These are phyloP conservation scores for Leptodermis oblonga DNA, from an alignment of 257 asterid genomes.

Conservation along the genomic window DNA sequence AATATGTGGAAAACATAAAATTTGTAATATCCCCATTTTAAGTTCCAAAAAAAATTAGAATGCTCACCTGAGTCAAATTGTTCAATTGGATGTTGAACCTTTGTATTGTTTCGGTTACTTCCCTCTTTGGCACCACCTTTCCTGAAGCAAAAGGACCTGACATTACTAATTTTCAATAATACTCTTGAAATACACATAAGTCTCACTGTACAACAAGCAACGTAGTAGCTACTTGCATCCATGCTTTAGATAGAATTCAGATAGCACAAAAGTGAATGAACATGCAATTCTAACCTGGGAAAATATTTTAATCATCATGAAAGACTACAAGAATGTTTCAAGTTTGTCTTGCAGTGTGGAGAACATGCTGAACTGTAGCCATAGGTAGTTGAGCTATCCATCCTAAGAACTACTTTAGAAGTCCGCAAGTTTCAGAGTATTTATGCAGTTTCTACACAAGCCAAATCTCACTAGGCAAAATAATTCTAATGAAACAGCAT, in stretches of 20 bases:
- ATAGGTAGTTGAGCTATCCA: not conserved
- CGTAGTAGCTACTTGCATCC: not conserved
- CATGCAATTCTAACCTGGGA: not conserved
- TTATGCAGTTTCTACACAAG: not conserved
- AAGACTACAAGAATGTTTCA: not conserved
- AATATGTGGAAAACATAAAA: not conserved
- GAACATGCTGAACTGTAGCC: not conserved
- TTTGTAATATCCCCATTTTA: not conserved
- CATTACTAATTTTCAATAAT: not conserved
- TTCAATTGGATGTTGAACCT: conserved; percentile 90
- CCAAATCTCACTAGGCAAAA: not conserved
- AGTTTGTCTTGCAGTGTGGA: not conserved
- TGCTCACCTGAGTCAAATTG: conserved; percentile 93
- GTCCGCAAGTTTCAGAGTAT: not conserved
- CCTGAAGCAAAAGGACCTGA: conserved; percentile 39
- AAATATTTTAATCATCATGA: not conserved
- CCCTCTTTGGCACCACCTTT: conserved; percentile 60
- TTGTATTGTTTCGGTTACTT: conserved; percentile 52
- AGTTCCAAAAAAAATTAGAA: conserved; percentile 14
- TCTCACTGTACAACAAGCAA: not conserved
- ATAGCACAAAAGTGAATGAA: not conserved
- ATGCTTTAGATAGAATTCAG: not conserved
- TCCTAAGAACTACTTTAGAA: not conserved
- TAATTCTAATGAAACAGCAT: not conserved
- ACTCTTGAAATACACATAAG: not conserved